Evolutionary conservation across 768 basidiomycete genomes (phyloP).

Genomic region (Nidula microcarpa): DNA sequence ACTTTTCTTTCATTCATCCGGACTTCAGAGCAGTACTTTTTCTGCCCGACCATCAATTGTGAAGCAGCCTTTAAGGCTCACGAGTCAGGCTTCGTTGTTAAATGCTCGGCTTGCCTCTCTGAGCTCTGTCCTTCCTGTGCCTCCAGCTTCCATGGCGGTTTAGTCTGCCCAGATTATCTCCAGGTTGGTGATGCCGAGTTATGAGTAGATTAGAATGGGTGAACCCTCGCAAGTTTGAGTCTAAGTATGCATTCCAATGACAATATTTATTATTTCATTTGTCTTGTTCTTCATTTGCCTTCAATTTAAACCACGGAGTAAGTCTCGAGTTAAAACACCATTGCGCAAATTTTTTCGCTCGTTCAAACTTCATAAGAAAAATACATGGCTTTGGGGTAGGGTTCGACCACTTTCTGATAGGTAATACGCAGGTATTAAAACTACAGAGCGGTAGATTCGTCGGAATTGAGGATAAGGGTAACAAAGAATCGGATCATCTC

Average conservation of each 20-base stretch:
- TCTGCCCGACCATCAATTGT: constrained; percentile 55
- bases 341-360: too few relatives aligned
- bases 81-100: constrained; percentile 17
- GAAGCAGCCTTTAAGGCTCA: constrained; percentile 37
- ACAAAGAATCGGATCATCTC: constrained; percentile 68
- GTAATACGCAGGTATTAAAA: background rate
- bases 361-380: too few relatives aligned
- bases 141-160: constrained; percentile 35
- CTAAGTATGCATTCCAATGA: too few relatives aligned
- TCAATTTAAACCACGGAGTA: too few relatives aligned
- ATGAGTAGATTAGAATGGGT: too few relatives aligned
- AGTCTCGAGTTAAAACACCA: too few relatives aligned
- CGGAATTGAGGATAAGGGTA: constrained; percentile 62
- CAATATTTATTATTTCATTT: too few relatives aligned
- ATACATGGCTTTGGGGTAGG: too few relatives aligned
- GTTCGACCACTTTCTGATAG: too few relatives aligned
- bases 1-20: constrained; percentile 43
- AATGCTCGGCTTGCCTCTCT: constrained; percentile 29
- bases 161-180: constrained; percentile 25
- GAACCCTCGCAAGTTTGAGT: too few relatives aligned
- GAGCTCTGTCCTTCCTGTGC: constrained; percentile 37
- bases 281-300: too few relatives aligned
- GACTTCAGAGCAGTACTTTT: constrained; percentile 36
- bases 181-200: too few relatives aligned
- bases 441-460: constrained; percentile 41